Evolutionary conservation across 2,329 filamentous ascomycete genomes (phyloP), one percentile per base, ranked within the genome.

Genomic region (Fusarium floridanum): DNA sequence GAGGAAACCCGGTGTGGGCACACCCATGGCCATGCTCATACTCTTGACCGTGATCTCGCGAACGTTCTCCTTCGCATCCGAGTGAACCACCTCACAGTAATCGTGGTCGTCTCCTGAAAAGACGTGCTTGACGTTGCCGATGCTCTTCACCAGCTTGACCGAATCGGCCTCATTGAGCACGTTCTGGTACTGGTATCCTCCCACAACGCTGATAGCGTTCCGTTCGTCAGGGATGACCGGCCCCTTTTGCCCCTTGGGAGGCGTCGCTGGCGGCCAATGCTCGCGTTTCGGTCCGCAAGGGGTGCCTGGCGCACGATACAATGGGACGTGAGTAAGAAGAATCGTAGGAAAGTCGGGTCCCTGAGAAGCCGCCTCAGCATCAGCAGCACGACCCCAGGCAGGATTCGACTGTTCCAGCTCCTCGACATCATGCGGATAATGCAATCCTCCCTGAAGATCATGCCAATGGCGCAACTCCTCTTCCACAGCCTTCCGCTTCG

Each of bases 81-180:
- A 90, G 82, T 99, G 97, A 1, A 92, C 88, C 8, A 98, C 85
- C 79, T 98, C 95, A 84, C 97, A 99, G 84, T 98, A 98, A 84
- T 99, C 97, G 84, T 99, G 97, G 80, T 99, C 97, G 78, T 99
- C 97, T 12, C 97, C 97, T 0, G 95, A 98, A 80, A 98, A 99
- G 50, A 95, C 93, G 74, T 97, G 93, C 4, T 91, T 88, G 14
- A 98, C 90, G 71, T 97, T 94, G 37, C 95, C 95, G 37, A 98
- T 87, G 73, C 92, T 94, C 69, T 92, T 88, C 48, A 98, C 86
- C 41, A 99, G 86, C 61, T 92, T 91, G 55, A 91, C 88, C 1
- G 95, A 97, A 75, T 98, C 91, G 3, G 90, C 88, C 60, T 92
- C 90, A 61, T 89, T 93, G 29, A 99, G 89, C 4, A 98, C 96